These are phyloP conservation scores for Mycena vulgaris DNA, from an alignment of 768 basidiomycete genomes.

Conservation along the genomic window DNA sequence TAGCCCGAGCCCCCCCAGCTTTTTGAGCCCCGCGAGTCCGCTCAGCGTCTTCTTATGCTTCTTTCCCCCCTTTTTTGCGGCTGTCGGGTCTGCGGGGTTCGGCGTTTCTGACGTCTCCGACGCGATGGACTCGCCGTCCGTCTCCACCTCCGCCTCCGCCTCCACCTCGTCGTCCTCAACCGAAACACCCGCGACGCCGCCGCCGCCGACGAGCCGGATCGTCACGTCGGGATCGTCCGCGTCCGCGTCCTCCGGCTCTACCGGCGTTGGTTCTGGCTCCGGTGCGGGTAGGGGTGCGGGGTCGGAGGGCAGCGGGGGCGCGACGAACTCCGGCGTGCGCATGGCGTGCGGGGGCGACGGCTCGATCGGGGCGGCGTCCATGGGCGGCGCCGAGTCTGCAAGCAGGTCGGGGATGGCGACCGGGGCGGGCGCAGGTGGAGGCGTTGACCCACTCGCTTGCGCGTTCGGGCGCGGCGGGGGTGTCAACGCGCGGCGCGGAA, in stretches of 20 bases:
- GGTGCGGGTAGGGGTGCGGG: neutral
- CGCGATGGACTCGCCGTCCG: constrained; percentile 53
- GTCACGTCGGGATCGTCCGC: constrained; percentile 56
- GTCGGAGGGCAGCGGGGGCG: constrained; percentile 7
- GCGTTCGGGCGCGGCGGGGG: constrained; percentile 20
- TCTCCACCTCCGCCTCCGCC: constrained; percentile 46
- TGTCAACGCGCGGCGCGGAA: constrained; percentile 37
- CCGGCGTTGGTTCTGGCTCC: constrained; percentile 18
- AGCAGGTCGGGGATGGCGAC: constrained; percentile 66
- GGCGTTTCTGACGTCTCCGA: constrained; percentile 46
- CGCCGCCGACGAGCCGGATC: constrained; percentile 73
- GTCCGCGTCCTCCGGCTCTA: constrained; percentile 36
- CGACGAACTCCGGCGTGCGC: constrained; percentile 10
- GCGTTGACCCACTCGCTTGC: constrained; percentile 24
- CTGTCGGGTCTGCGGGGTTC: constrained; percentile 35
- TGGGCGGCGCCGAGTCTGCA: constrained; percentile 56
- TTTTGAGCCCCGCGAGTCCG: constrained; percentile 70
- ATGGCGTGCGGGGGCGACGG: constrained; percentile 42
- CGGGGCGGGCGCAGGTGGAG: constrained; percentile 33
- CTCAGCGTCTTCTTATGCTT: constrained; percentile 71
- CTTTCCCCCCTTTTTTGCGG: constrained; percentile 45
- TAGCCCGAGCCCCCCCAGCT: constrained; percentile 59
- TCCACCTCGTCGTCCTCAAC: constrained; percentile 35
- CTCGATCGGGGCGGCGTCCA: constrained; percentile 56
- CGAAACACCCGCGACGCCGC: constrained; percentile 60